Conservation (phyloP, 1,284 basidiomycete genomes). For the Trichosporon ovoides region DNA sequence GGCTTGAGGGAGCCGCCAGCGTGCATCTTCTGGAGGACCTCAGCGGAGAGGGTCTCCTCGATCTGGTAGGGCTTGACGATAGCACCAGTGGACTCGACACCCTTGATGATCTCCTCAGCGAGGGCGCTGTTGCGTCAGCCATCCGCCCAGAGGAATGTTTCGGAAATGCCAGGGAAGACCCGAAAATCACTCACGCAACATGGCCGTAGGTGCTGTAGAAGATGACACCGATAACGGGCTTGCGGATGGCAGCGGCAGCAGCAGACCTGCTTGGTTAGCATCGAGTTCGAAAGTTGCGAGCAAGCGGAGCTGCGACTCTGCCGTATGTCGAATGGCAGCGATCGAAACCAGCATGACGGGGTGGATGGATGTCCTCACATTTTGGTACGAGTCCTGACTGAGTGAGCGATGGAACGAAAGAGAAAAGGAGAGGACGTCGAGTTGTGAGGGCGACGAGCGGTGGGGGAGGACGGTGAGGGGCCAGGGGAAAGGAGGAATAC, state of each 20-base stretch:
- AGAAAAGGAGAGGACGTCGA: no score
- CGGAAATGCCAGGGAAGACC: no score
- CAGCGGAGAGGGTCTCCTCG: constrained; percentile 74
- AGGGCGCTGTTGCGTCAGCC: constrained; percentile 52
- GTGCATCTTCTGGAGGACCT: constrained; percentile 69
- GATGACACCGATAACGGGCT: constrained; percentile 67
- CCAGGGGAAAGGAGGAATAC: no score
- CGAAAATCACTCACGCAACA: constrained; percentile 51
- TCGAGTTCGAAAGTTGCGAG: not conserved
- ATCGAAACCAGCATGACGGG: no score
- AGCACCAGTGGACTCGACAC: constrained; percentile 67
- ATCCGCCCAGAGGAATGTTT: no score
- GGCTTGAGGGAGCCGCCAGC: constrained; percentile 54
- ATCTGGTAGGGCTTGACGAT: constrained; percentile 65
- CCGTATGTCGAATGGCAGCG: not conserved
- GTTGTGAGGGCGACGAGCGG: no score
- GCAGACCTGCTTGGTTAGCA: not conserved
- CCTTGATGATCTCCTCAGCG: constrained; percentile 70
- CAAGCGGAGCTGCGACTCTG: not conserved
- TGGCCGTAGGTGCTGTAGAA: constrained; percentile 82
- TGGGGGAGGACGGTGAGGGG: no score
- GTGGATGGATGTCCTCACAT: no score
- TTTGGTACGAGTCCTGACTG: no score
- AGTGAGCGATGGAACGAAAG: no score
- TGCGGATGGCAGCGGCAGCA: constrained; percentile 7